These are phyloP conservation scores for Colletotrichum orbiculare DNA, from an alignment of 2,329 filamentous ascomycete species.

Conservation along the genomic window DNA sequence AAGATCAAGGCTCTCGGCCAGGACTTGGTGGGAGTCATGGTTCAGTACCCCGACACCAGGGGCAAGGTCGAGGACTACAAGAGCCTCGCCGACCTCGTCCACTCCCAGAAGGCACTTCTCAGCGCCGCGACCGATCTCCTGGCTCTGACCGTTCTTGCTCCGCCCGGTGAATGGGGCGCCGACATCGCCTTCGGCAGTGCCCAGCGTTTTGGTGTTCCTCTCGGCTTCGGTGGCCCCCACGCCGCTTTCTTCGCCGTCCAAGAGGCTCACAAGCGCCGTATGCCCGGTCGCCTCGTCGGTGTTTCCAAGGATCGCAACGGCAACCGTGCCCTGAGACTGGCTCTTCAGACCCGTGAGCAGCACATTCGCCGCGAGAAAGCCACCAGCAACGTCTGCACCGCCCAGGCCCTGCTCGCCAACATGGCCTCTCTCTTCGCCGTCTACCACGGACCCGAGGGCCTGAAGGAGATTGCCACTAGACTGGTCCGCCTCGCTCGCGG, in stretches of 20 bases:
- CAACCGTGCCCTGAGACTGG: constrained; percentile 82
- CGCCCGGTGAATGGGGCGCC: constrained; percentile 93
- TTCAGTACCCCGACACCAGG: constrained; percentile 94
- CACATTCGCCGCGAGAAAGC: constrained; percentile 97
- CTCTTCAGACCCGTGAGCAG: constrained; percentile 93
- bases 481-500: constrained; percentile 78
- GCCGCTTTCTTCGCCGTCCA: constrained; percentile 94
- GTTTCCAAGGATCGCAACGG: constrained; percentile 92
- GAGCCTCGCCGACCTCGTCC: constrained; percentile 78
- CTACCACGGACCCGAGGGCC: constrained; percentile 88
- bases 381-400: constrained; percentile 97
- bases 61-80: constrained; percentile 83
- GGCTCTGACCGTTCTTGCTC: constrained; percentile 86
- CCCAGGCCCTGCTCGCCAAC: constrained; percentile 92
- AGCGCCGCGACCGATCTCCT: constrained; percentile 91
- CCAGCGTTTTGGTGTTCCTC: constrained; percentile 90
- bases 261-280: constrained; percentile 93
- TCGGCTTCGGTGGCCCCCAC: constrained; percentile 94
- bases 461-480: constrained; percentile 85
- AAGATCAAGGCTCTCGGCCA: constrained; percentile 80
- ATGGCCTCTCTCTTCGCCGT: constrained; percentile 96
- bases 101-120: constrained; percentile 81
- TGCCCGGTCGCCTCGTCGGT: constrained; percentile 90
- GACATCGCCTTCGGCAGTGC: constrained; percentile 95
- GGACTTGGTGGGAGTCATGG: constrained; percentile 87